Evolutionary conservation across 495 filamentous ascomycete genomes (phyloP).

Genomic region (Lepidopterella palustris): DNA sequence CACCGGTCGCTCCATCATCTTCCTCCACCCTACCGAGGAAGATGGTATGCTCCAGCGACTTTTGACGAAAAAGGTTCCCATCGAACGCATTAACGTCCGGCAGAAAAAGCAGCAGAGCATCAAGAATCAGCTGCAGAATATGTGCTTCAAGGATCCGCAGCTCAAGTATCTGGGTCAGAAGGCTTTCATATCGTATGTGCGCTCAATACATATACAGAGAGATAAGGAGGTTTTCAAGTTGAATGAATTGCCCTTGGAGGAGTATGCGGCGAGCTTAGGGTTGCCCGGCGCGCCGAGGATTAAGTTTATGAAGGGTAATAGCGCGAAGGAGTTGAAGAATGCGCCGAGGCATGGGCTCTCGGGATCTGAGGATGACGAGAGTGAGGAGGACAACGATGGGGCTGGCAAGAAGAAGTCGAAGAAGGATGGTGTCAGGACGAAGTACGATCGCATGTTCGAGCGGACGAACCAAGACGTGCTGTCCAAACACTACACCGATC

Average conservation of each 20-base stretch:
- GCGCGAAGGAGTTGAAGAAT: constrained; percentile 82
- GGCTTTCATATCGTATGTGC: constrained; percentile 82
- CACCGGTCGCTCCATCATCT: constrained; percentile 78
- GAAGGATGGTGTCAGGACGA: constrained; percentile 68
- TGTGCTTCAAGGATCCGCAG: constrained; percentile 92
- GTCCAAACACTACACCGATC: constrained; percentile 80
- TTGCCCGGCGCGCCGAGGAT: constrained; percentile 86
- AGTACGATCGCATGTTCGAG: constrained; percentile 96
- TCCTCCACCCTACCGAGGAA: constrained; percentile 88
- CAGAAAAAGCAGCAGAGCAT: constrained; percentile 85
- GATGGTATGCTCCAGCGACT: constrained; percentile 74
- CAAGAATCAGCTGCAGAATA: constrained; percentile 73
- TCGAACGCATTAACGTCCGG: constrained; percentile 76
- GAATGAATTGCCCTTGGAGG: constrained; percentile 72
- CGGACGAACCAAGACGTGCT: constrained; percentile 90
- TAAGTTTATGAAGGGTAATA: constrained; percentile 82
- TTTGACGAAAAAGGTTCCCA: constrained; percentile 78
- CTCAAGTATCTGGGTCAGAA: constrained; percentile 95
- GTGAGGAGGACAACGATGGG: constrained; percentile 27
- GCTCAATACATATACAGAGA: constrained; percentile 77
- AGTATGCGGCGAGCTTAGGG: constrained; percentile 75
- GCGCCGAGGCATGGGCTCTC: constrained; percentile 55
- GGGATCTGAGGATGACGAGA: constrained; percentile 47
- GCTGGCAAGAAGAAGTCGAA: constrained; percentile 45
- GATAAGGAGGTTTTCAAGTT: constrained; percentile 90